Evolutionary conservation across 108 stramenopile genomes (phyloP), one percentile per base, ranked within the genome.

Genomic region (Skeletonema grethae): DNA sequence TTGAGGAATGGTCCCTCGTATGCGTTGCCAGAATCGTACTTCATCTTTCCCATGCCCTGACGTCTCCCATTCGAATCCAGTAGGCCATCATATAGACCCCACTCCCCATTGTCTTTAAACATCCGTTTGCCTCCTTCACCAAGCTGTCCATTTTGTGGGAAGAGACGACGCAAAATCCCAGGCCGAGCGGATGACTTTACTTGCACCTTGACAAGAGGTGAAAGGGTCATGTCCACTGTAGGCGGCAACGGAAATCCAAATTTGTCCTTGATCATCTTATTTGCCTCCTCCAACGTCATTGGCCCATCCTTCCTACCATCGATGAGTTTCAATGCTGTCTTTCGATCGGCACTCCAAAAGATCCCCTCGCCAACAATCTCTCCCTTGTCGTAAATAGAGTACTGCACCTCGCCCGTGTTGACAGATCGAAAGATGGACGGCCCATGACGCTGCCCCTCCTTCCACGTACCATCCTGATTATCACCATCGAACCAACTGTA

Each of bases 81-180:
- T 24, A 61, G 58, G 0, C 75, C 75, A 4, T 58, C 57, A 56
- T 67, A 76, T 2, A 66, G 11, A 7, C 75, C 75, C 75, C 75
- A 76, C 9, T 76, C 75, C 9, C 75, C 75, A 56, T 76, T 60
- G 36, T 76, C 75, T 30, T 76, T 76, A 13, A 76, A 76, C 66
- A 76, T 67, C 0, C 24, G 50, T 29, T 63, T 72, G 34, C 71
- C 71, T 20, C 63, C 48, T 6, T 38, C 32, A 15, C 63, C 63
- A 15, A 64, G 18, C 63, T 64, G 38, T 30, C 59, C 32, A 35
- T 64, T 64, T 22, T 70, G 55, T 28, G 69, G n/a, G 32, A 76
- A 76, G 12, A 76, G 57, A 25, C 61, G 53, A 36, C 15, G n/a
- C 31, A 75, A 50, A 3, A 75, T 41, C 10, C 75, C 67, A 6